Evolutionary conservation across 768 basidiomycete genomes (phyloP).

Genomic region (Lactarius deliciosus): DNA sequence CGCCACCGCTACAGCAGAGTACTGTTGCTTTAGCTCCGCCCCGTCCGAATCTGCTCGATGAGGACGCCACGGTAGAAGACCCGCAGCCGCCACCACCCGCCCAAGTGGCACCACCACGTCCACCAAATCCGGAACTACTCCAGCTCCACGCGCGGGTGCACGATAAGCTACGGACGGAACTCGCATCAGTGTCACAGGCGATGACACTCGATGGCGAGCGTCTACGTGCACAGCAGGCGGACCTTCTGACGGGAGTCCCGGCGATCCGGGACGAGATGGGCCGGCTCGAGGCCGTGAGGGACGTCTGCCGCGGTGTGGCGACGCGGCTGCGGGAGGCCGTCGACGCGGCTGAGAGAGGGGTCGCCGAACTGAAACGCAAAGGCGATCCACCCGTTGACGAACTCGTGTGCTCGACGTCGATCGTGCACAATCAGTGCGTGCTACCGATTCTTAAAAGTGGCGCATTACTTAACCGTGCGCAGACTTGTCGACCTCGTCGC

Average conservation of each 20-base stretch:
- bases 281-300: constrained; percentile 86
- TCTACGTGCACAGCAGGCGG: constrained; percentile 75
- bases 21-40: constrained; percentile 30
- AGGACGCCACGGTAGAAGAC: constrained; percentile 43
- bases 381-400: constrained; percentile 96
- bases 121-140: constrained; percentile 87
- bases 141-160: constrained; percentile 76
- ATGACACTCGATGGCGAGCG: constrained; percentile 68
- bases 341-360: constrained; percentile 64
- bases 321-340: constrained; percentile 64
- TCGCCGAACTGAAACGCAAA: constrained; percentile 74
- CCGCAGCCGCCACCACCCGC: constrained; percentile 33
- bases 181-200: constrained; percentile 66
- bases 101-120: constrained; percentile 63
- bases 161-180: constrained; percentile 67
- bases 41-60: constrained; percentile 64
- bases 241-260: constrained; percentile 86
- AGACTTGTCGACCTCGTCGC: constrained; percentile 96
- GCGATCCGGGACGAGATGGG: constrained; percentile 97
- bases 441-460: constrained; percentile 15
- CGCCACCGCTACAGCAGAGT: constrained; percentile 11
- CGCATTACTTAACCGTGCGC: constrained; percentile 1
- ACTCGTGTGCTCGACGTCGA: constrained; percentile 90
- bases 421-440: constrained; percentile 94
- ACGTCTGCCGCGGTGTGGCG: constrained; percentile 83